Evolutionary conservation across 257 asterid genomes (phyloP), one percentile per base, ranked within the genome.

Genomic region (Prunella vulgaris): DNA sequence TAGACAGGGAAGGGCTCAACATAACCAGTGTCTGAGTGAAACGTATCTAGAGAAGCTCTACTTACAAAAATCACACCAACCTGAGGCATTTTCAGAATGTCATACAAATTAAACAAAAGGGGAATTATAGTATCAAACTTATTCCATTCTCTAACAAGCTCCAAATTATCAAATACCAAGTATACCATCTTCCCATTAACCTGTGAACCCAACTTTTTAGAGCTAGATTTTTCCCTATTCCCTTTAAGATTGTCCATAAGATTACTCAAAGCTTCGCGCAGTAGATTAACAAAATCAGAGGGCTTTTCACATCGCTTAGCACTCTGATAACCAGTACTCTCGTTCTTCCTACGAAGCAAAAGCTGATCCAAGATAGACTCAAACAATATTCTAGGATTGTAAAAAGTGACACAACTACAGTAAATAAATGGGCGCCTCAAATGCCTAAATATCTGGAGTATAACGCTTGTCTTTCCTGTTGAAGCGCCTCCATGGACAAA

Each of bases 341-440:
- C 93, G 57, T 71, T 74, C 83, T 81, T 89, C 88, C 87, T 80
- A 75, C 88, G 97, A 75, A 91, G 93, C 79, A 83, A 77, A 60
- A 91, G 77, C 84, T 94, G 99, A 81, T 91, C 86, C 87, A 94
- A 79, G 64, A 94, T 70, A 66, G 97, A 91, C 72, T 91, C 97
- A 48, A 89, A 94, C 74, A 94, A 71, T 72, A 91, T 78, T 74
- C 97, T 81, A 10, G 96, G 92, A 73, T 63, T 87, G 79, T 89
- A 87, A 67, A 97, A 89, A 13, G 88, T 84, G 62, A 89, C 68
- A 49, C 88, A 91, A 71, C 99, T 94, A 51, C 83, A 66, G 69
- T 94, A 94, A 65, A 79, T 74, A 68, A 91, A 86, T 0, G 97
- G 99, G 25, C 97, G 96, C 3, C 82, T 84, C 79, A 94, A 28